Base-by-base conservation (phyloP, 1,139 yeast species). In the Lodderomyces elongisporus region DNA sequence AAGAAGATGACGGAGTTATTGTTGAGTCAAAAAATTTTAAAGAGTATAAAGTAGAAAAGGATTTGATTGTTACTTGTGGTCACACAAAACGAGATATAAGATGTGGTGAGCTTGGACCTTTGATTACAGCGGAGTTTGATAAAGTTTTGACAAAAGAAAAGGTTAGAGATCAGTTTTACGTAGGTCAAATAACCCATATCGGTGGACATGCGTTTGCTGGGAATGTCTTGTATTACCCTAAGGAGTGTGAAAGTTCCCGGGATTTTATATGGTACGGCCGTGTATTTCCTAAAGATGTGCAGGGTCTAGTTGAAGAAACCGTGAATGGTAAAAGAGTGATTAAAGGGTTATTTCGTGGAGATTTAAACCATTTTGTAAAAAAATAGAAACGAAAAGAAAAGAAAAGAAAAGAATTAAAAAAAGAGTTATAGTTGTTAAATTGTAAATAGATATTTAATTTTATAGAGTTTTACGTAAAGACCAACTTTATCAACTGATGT, bases 151-250 rank as follows among this genome's bases (percentile, higher is more conserved):
- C 45, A 8, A 30, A 42, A 2, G 59, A 66, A 29, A 46, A 52
- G 8, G 35, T 53, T 12, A 41, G 55, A 25, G 52, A 67, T 2
- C 25, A 32, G 5, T 34, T 35, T 10, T 59, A 63, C n/a, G 66
- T 79, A 14, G 85, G 85, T 0, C 49, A 69, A 13, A 62, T 80
- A 1, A 75, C 85, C 8, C 93, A 83, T 51, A 62, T 83, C 28
- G 89, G 91, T 0, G 93, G 93, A 0, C 93, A 83, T 50, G 83
- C 68, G 1, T 83, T 77, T 51, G 91, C 93, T 2, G 93, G 91
- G 0, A 83, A 83, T 49, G 76, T 83, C 13, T 57, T 82, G 2
- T 71, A 71, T 36, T 74, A 74, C 42, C 67, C 71, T 2, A 36
- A 36, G 16, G 68, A 66, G 30, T 47, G 53, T 7, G 44, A 54